Evolutionary conservation across 345 rosid genomes (phyloP), one percentile per base, ranked within the genome.

Genomic region (Rhodamnia rubescens): DNA sequence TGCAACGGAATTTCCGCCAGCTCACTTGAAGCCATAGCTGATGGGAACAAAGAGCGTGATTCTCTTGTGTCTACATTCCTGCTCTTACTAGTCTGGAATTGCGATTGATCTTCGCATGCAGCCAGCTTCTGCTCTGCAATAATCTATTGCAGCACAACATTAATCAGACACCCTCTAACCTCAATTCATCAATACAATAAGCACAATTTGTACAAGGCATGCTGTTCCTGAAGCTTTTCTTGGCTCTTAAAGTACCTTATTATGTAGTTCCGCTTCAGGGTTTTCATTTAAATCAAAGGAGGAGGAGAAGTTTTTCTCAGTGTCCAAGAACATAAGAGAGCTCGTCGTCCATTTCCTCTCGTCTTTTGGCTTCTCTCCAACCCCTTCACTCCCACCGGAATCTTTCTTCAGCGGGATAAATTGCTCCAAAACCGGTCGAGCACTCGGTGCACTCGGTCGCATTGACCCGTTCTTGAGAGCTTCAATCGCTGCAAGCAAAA

Each of bases 341-440:
- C 95, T 91, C 96, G 92, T 92, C 96, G 93, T 90, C 93, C 96
- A 93, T 56, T 87, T 92, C 87, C 89, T 90, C 94, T 93, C 95
- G 85, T 94, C 96, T 78, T 82, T 92, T 18, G 74, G 86, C 12
- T 92, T 94, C 50, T 86, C 85, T 80, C 91, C 94, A 20, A 82
- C 36, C 40, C 81, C 86, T 61, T 87, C 87, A 83, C 87, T 86
- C 3, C 90, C 90, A 50, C 58, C 74, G 53, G 59, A 42, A 20
- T 85, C 87, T 57, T 88, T 90, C 90, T 92, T 88, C 89, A 93
- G 78, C 52, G 98, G 95, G 85, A 94, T 93, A 88, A 95, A 93
- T 87, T 93, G 96, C 88, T 92, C 98, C 50, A 93, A 90, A 11
- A 94, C 92, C 32, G 98, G 98, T 85, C 87, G 88, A 84, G 87